Conservation (phyloP, 805 yeast species). For the Brettanomyces bruxellensis region DNA sequence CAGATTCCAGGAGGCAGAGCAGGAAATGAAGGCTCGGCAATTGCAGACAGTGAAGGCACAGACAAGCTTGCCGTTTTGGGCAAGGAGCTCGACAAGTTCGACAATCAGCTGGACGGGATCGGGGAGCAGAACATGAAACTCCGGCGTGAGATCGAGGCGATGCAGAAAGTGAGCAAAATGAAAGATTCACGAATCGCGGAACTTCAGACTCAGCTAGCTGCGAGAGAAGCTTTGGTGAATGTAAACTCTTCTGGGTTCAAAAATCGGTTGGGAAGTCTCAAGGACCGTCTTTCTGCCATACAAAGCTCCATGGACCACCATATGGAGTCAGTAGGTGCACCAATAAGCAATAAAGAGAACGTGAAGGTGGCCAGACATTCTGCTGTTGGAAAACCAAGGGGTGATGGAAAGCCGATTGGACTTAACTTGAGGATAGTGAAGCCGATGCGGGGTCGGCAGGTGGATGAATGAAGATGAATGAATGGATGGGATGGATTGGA, state of each 20-base stretch:
- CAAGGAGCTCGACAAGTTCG: constrained; percentile 46
- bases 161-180: constrained; percentile 47
- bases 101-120: constrained; percentile 50
- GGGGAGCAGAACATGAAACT: constrained; percentile 52
- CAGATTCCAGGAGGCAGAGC: background rate
- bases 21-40: background rate
- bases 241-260: constrained; percentile 44
- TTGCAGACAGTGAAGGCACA: background rate
- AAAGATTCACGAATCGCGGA: constrained; percentile 49
- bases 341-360: background rate
- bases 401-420: constrained; percentile 26
- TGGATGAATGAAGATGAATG: constrained; percentile 5
- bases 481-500: too few relatives aligned
- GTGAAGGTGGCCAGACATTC: background rate
- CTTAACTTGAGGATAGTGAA: constrained; percentile 52
- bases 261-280: constrained; percentile 25
- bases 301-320: constrained; percentile 8
- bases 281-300: constrained; percentile 18
- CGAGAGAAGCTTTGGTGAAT: constrained; percentile 40
- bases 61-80: constrained; percentile 47
- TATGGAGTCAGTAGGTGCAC: background rate
- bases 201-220: constrained; percentile 39
- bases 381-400: too few relatives aligned
- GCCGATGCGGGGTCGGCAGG: constrained; percentile 22
- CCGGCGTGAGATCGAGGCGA: constrained; percentile 44